Evolutionary conservation across 1,139 yeast genomes (phyloP), one percentile per base, ranked within the genome.

Genomic region (Candida mesenterica): DNA sequence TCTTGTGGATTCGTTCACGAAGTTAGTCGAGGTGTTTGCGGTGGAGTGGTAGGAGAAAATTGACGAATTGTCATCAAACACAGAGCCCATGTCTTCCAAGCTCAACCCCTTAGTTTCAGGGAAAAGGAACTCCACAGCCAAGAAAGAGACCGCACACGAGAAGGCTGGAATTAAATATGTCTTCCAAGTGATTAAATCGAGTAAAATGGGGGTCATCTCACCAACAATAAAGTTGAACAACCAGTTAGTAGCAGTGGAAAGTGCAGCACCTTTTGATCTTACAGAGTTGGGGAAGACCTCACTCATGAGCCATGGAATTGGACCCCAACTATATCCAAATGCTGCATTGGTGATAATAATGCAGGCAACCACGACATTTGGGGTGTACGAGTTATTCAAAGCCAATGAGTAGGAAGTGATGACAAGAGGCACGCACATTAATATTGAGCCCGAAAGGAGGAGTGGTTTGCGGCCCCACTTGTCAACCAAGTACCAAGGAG

Each of bases 191-290:
- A 89, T 85, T 7, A 61, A 39, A 49, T 85, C 95, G 49, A 89
- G 83, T 40, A 89, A 70, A 24, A 89, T 75, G 1, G 97, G 97
- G 0, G 96, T 86, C 76, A 83, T 73, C 59, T 87, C 92, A 8
- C 97, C 97, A 15, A 89, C 97, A 32, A 89, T 63, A 65, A 88
- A 89, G 61, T 89, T 89, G 64, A 87, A 89, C n/a, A 87, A 75
- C 97, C 97, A 90, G 58, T 89, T 89, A 7, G 95, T 80, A 1
- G 96, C 96, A 0, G 96, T 89, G 0, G 96, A 82, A 45, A 88
- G 65, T 1, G 96, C 88, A 0, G 96, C 95, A 33, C 96, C 96
- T 52, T 89, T 86, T 5, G 96, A 89, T 41, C 97, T 75, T n/a
- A 89, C 89, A 16, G 82, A 70, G 42, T 86, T 75, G 0, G 97